Conservation (phyloP, 345 rosid genomes). For the Streptanthus diversifolius region DNA sequence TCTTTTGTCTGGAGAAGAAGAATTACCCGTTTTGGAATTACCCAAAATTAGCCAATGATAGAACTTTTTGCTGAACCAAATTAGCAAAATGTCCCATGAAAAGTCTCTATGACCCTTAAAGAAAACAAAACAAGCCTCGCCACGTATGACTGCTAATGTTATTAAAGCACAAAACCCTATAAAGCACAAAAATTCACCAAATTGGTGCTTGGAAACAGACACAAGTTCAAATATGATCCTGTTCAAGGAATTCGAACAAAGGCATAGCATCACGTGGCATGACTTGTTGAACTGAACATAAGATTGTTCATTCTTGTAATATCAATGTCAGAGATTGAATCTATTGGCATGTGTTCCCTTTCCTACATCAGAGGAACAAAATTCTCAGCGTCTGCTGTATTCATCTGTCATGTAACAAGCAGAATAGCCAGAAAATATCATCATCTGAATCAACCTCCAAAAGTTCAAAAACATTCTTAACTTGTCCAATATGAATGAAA, state of each 20-base stretch:
- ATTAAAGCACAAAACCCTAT: neutral
- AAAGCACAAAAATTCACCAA: neutral
- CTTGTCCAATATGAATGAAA: too few species aligned
- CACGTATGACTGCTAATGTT: too few species aligned
- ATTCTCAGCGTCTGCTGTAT: conserved; percentile 48
- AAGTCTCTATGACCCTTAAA: neutral
- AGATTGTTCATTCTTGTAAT: conserved; percentile 41
- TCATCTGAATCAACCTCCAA: neutral
- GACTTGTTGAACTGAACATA: conserved; percentile 41
- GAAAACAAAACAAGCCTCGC: neutral
- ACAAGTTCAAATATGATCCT: too few species aligned
- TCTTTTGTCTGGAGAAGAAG: neutral
- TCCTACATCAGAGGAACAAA: conserved; percentile 15
- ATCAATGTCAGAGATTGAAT: conserved; percentile 58
- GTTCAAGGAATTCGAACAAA: neutral
- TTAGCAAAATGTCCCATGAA: conserved; percentile 2
- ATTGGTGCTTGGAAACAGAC: too few species aligned
- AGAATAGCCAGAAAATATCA: neutral
- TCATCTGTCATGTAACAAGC: conserved; percentile 46
- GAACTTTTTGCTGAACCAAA: conserved; percentile 7
- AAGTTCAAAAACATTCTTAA: neutral
- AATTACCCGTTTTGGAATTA: neutral
- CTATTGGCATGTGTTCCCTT: conserved; percentile 45
- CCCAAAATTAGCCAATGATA: conserved; percentile 17
- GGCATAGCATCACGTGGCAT: neutral